phyloP scores from a whole-genome alignment of 1,284 basidiomycete species.

The Dichomitus squalens region DNA sequence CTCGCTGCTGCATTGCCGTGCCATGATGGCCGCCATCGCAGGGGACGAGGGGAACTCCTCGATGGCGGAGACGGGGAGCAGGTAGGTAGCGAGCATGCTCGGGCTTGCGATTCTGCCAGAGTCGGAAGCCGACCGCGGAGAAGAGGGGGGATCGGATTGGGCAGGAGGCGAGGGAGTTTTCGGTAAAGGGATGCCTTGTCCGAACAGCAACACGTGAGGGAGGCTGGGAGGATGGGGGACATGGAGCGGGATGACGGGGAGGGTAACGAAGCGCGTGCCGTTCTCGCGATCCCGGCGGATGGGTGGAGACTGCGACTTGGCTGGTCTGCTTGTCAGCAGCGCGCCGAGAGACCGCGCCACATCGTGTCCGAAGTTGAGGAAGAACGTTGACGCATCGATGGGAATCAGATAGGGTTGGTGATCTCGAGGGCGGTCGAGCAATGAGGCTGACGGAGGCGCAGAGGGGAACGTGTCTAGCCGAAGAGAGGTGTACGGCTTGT shows the following conservation, averaged over 20 bases:
- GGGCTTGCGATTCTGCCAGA: slow-evolving; percentile 12
- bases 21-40: slow-evolving; percentile 54
- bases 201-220: slow-evolving; percentile 35
- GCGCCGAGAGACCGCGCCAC: slow-evolving; percentile 13
- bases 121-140: background rate
- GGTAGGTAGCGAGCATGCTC: slow-evolving; percentile 37
- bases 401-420: slow-evolving; percentile 25
- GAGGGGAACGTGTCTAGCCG: background rate
- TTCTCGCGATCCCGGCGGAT: slow-evolving; percentile 14
- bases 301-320: slow-evolving; percentile 2
- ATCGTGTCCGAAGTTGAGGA: slow-evolving; percentile 27
- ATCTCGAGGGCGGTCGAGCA: slow-evolving; percentile 8
- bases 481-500: slow-evolving; percentile 25
- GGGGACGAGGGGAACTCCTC: slow-evolving; percentile 53
- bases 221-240: slow-evolving; percentile 34
- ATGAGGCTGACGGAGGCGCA: slow-evolving; percentile 9
- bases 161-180: background rate
- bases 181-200: slow-evolving; percentile 23
- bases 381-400: slow-evolving; percentile 30
- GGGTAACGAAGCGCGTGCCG: slow-evolving; percentile 23
- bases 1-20: slow-evolving; percentile 34
- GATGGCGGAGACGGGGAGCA: slow-evolving; percentile 43
- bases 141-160: background rate
- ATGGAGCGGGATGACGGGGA: slow-evolving; percentile 31
- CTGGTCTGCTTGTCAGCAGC: slow-evolving; percentile 9